Evolutionary conservation across 805 yeast genomes (phyloP).

Genomic region (Lipomyces kockii): DNA sequence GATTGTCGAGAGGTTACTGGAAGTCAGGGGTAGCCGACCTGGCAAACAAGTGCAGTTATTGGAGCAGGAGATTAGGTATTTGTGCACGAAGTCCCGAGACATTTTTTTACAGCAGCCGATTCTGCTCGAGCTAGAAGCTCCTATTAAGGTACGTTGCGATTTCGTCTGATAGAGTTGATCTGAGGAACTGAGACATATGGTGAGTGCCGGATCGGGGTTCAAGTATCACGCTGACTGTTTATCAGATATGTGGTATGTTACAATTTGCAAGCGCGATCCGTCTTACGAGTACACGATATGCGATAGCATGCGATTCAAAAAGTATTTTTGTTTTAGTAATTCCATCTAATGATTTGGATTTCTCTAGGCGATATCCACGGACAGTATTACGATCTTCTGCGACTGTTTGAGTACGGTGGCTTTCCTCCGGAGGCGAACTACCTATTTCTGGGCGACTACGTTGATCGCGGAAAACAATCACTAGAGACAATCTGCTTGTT

Average conservation of each 20-base stretch:
- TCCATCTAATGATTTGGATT: neutral
- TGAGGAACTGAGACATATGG: neutral
- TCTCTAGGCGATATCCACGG: slow-evolving; percentile 97
- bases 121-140: slow-evolving; percentile 92
- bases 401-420: slow-evolving; percentile 96
- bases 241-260: slow-evolving; percentile 32
- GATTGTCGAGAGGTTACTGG: slow-evolving; percentile 92
- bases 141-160: slow-evolving; percentile 70
- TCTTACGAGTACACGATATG: neutral
- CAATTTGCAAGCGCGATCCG: neutral
- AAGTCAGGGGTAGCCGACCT: slow-evolving; percentile 97
- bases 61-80: slow-evolving; percentile 90
- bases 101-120: slow-evolving; percentile 97
- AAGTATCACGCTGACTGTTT: neutral
- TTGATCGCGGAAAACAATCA: slow-evolving; percentile 97
- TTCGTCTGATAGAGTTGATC: neutral
- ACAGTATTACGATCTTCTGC: slow-evolving; percentile 91
- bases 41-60: slow-evolving; percentile 94
- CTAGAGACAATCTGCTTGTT: slow-evolving; percentile 94
- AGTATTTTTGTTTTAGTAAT: neutral
- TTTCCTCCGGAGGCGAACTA: slow-evolving; percentile 99
- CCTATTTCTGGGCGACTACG: slow-evolving; percentile 94
- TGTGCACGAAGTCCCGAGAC: slow-evolving; percentile 97
- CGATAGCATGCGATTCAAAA: neutral
- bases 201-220: neutral